phyloP scores from a whole-genome alignment of 1,284 basidiomycete genomes.

The Microbotryum silenes-acaulis region DNA sequence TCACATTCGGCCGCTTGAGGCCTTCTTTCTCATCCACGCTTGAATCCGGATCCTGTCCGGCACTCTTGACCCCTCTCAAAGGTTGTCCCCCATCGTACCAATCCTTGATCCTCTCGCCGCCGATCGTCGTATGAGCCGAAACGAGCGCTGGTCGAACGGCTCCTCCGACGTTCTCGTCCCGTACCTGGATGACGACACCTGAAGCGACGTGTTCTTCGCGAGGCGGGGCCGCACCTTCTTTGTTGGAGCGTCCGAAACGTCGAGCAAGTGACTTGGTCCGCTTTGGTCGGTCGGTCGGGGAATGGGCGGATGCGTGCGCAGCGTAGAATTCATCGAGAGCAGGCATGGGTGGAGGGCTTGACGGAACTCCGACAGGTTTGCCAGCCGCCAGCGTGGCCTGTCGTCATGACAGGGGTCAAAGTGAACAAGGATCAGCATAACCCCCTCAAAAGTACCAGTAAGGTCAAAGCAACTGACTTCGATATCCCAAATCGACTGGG shows the following conservation, averaged over 20 bases:
- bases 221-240: neutral
- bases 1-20: neutral
- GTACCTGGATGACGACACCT: neutral
- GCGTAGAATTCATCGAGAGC: slow-evolving; percentile 8
- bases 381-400: slow-evolving; percentile 29
- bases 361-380: slow-evolving; percentile 23
- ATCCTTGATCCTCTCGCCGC: neutral
- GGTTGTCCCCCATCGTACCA: neutral
- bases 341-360: slow-evolving; percentile 24
- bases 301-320: neutral
- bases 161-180: neutral
- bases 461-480: slow-evolving; percentile 15
- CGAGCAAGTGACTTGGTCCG: slow-evolving; percentile 30
- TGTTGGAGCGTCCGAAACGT: slow-evolving; percentile 13
- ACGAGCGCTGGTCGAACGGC: neutral
- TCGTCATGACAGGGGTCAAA: neutral
- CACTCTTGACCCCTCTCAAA: neutral
- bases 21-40: neutral
- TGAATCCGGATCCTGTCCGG: neutral
- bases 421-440: neutral
- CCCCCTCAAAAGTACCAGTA: too few species aligned
- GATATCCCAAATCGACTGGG: slow-evolving; percentile 33
- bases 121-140: neutral
- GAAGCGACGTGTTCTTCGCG: neutral
- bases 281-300: slow-evolving; percentile 22